Conservation (phyloP, 2,329 filamentous ascomycete species). For the Tolypocladium amazonense region DNA sequence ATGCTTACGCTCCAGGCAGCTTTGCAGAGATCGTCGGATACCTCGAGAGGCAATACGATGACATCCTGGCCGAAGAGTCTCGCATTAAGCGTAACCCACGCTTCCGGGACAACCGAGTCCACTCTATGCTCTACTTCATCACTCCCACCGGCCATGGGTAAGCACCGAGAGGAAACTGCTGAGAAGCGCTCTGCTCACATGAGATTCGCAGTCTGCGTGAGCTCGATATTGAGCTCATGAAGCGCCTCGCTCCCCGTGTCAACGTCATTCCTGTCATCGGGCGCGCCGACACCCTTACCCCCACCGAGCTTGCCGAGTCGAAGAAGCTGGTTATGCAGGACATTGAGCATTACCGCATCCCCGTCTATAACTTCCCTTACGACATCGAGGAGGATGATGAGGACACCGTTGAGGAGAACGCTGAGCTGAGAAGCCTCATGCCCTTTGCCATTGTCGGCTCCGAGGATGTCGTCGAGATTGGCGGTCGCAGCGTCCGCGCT, state of each 20-base stretch:
- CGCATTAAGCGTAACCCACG: slow-evolving; percentile 99
- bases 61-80: slow-evolving; percentile 97
- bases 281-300: slow-evolving; percentile 94
- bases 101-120: slow-evolving; percentile 98
- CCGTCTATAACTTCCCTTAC: slow-evolving; percentile 99
- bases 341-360: slow-evolving; percentile 98
- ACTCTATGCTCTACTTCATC: slow-evolving; percentile 98
- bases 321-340: slow-evolving; percentile 99
- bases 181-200: neutral
- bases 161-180: slow-evolving; percentile 14
- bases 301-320: slow-evolving; percentile 91
- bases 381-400: slow-evolving; percentile 99
- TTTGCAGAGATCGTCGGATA: slow-evolving; percentile 97
- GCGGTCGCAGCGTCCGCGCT: slow-evolving; percentile 82
- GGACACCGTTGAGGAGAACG: slow-evolving; percentile 98
- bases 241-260: slow-evolving; percentile 92
- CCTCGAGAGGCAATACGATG: slow-evolving; percentile 98
- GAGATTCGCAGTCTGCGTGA: slow-evolving; percentile 65
- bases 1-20: slow-evolving; percentile 32
- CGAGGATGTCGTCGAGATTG: slow-evolving; percentile 90
- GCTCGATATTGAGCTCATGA: slow-evolving; percentile 99
- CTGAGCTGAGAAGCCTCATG: slow-evolving; percentile 94
- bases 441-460: slow-evolving; percentile 98
- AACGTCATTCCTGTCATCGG: slow-evolving; percentile 99
- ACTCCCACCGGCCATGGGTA: slow-evolving; percentile 93